These are phyloP conservation scores for Alternaria brassicicola DNA, from an alignment of 2,329 filamentous ascomycete species.

Conservation along the genomic window DNA sequence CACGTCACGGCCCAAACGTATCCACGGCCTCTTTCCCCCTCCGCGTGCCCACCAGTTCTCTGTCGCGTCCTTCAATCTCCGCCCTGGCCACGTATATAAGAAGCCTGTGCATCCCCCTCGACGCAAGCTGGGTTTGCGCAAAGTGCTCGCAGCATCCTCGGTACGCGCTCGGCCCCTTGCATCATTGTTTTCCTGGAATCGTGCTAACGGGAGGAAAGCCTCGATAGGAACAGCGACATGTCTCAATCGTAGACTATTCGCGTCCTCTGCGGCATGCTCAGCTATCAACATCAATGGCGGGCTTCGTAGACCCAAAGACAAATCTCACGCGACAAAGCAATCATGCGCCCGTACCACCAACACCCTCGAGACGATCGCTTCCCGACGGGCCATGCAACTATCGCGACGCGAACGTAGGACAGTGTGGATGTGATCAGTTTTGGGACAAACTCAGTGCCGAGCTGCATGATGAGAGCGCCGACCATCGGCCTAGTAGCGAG, in stretches of 20 bases:
- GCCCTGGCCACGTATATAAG: conserved; percentile 24
- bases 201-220: conserved; percentile 35
- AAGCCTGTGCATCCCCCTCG: conserved; percentile 17
- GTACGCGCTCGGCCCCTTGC: conserved; percentile 40
- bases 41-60: conserved; percentile 22
- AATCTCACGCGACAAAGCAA: conserved; percentile 23
- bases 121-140: conserved; percentile 20
- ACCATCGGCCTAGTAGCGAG: conserved; percentile 33
- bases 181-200: conserved; percentile 15
- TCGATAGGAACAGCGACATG: conserved; percentile 33
- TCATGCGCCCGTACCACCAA: conserved; percentile 23
- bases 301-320: conserved; percentile 35
- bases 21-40: conserved; percentile 35
- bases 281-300: conserved; percentile 45
- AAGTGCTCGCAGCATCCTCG: conserved; percentile 30
- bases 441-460: conserved; percentile 51
- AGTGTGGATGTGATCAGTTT: conserved; percentile 62
- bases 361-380: conserved; percentile 43
- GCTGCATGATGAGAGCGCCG: conserved; percentile 37
- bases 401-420: conserved; percentile 54
- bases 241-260: conserved; percentile 35
- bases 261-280: conserved; percentile 43
- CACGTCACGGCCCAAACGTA: conserved; percentile 33
- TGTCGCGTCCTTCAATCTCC: conserved; percentile 18
- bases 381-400: conserved; percentile 62